Conservation (phyloP, 2,329 filamentous ascomycete species). For the Phaeosphaeriaceae sp. region DNA sequence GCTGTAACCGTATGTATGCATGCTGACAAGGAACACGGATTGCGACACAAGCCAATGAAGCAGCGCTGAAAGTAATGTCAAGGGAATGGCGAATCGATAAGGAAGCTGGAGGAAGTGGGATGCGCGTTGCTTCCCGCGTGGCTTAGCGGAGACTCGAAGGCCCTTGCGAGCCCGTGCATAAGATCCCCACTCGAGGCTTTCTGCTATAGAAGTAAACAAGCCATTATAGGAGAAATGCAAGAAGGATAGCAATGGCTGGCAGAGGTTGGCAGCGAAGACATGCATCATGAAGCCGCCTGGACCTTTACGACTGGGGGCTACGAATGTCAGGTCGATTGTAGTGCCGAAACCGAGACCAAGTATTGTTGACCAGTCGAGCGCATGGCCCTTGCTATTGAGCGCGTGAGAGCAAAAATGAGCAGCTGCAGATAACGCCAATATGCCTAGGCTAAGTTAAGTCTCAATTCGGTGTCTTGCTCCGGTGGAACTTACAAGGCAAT, state of each 20-base stretch:
- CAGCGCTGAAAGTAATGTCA: not conserved
- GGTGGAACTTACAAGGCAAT: not conserved
- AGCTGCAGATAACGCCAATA: not conserved
- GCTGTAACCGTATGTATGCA: not conserved
- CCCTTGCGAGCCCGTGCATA: conserved; percentile 42
- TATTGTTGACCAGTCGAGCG: not conserved
- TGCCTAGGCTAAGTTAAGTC: not conserved
- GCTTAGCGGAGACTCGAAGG: conserved; percentile 44
- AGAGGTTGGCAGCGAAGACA: conserved; percentile 48
- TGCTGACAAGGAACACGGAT: not conserved
- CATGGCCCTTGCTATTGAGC: not conserved
- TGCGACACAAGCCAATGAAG: conserved; percentile 5
- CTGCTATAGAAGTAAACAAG: conserved; percentile 55
- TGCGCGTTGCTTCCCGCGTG: conserved; percentile 35
- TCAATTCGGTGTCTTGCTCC: not conserved
- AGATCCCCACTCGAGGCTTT: conserved; percentile 54
- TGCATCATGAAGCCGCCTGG: not conserved
- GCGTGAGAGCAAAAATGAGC: not conserved
- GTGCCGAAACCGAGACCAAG: not conserved
- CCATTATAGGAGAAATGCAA: conserved; percentile 56
- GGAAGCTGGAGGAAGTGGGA: conserved; percentile 4
- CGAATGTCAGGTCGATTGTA: conserved; percentile 34
- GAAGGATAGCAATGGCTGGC: conserved; percentile 55
- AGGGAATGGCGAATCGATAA: conserved; percentile 2
- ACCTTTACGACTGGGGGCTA: not conserved